Evolutionary conservation across 2,329 filamentous ascomycete genomes (phyloP), one percentile per base, ranked within the genome.

Genomic region (Phialophora macrospora): DNA sequence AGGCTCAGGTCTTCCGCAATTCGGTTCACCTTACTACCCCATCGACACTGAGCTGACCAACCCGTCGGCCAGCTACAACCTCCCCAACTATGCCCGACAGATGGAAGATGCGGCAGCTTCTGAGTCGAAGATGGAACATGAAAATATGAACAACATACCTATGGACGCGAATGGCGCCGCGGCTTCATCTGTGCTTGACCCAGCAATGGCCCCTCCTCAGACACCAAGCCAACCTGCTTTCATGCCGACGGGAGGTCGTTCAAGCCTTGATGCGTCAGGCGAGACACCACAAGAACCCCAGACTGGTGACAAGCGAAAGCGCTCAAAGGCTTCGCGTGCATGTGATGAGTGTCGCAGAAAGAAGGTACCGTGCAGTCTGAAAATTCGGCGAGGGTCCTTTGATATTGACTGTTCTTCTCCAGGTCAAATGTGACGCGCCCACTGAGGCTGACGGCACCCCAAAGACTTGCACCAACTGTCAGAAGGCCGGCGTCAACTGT

Each of bases 271-370:
- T 30, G 66, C 66, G 3, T 61, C 64, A 1, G 41, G 60, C 9
- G 68, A 72, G 20, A 51, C 48, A 11, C 51, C 60, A 6, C 67
- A 69, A 49, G 64, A 64, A 28, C 52, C 64, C 24, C 58, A 63
- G n/a, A 65, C 64, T 7, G 83, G 83, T 65, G 85, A 88, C 14
- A 89, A 89, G 0, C 83, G 89, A 68, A 95, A 95, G 76, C 84
- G 92, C 65, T 91, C 90, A 5, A 96, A 96, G 77, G 92, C 95
- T 5, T 96, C 92, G 11, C 85, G 92, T 44, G 93, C 92, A 1
- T 97, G 92, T 73, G 92, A 97, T 74, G 92, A 96, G 75, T 96
- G 92, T 75, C 85, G 93, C 51, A 86, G 92, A 62, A 96, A 96
- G 78, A 96, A 94, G 81, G 83, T 84, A 75, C 59, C 70, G 22